Evolutionary conservation across 148 eudicot species (phyloP), one percentile per base, ranked within the genome.

Genomic region (Camellia japonica): DNA sequence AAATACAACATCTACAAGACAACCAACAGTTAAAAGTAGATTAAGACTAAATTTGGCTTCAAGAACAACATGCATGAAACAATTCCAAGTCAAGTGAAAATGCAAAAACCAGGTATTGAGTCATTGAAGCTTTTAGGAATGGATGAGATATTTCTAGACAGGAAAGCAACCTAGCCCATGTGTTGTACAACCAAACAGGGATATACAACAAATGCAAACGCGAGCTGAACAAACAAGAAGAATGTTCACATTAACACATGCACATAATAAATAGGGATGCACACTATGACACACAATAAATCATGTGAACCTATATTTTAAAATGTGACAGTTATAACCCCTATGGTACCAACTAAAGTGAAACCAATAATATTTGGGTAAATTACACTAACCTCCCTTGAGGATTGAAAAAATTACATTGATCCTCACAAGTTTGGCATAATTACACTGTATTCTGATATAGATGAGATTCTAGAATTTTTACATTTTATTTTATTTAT

Each of bases 151-250:
- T 95, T 91, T 82, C 85, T 87, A 64, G 97, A 88, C 74, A 91
- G 80, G 84, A 68, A 95, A 69, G 98, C 98, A 85, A 96, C 98
- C 89, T 93, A 97, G 71, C 98, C 98, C 98, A 95, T 90, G 87
- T 95, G 93, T 84, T 93, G 97, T 71, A 95, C 84, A 68, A 95
- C 93, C 78, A 95, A 89, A 80, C 97, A 95, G 70, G 97, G 98
- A 80, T 95, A 95, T 83, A 95, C 79, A 72, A 90, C 76, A 67
- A 80, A 80, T 44, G 89, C 85, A 82, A 95, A 95, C 56, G 89
- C 93, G 43, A 93, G 87, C 98, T 95, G 97, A 87, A 90, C 44
- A 69, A 69, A 59, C 7, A 52, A 83, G 16, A 82, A 74, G 49
- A 76, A 62, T 60, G 46, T 9, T 78, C 14, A 56, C 46, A 81